phyloP scores from a whole-genome alignment of 139 green algal genomes.

The Chlorella sp. region DNA sequence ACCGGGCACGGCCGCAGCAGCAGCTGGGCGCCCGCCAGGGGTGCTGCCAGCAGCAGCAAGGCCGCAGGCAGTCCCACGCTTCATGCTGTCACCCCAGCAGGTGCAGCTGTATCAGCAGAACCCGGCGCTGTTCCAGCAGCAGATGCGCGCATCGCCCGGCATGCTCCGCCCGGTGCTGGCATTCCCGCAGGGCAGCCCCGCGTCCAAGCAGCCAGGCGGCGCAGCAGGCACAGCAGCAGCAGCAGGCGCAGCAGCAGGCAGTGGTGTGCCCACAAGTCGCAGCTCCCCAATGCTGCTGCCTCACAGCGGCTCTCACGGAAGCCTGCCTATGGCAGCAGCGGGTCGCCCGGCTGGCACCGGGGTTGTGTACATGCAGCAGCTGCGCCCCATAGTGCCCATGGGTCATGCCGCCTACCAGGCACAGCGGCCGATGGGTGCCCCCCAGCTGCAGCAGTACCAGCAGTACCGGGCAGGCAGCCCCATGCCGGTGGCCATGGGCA shows the following conservation, averaged over 20 bases:
- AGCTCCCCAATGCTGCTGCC: background rate
- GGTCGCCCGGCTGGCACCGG: background rate
- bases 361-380: background rate
- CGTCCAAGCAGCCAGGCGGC: background rate
- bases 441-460: background rate
- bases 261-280: background rate
- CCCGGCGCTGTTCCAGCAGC: background rate
- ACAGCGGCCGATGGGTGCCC: background rate
- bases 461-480: background rate
- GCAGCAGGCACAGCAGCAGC: background rate
- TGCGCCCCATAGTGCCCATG: background rate
- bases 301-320: background rate
- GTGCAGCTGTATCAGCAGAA: conserved; percentile 1
- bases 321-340: background rate
- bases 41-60: background rate
- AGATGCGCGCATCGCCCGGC: background rate
- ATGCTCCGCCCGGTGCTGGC: background rate
- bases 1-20: background rate
- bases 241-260: background rate
- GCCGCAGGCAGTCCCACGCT: no score
- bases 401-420: background rate
- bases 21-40: background rate
- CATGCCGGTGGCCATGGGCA: background rate
- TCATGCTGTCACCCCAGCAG: background rate
- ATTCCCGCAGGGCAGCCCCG: background rate